A percentile compares a stretch with the other conserved stretches of the same genome.
Evolutionary conservation across 192 early-diverging fungal species (phyloP).

Genomic region (Chytriomyces hyalinus): DNA sequence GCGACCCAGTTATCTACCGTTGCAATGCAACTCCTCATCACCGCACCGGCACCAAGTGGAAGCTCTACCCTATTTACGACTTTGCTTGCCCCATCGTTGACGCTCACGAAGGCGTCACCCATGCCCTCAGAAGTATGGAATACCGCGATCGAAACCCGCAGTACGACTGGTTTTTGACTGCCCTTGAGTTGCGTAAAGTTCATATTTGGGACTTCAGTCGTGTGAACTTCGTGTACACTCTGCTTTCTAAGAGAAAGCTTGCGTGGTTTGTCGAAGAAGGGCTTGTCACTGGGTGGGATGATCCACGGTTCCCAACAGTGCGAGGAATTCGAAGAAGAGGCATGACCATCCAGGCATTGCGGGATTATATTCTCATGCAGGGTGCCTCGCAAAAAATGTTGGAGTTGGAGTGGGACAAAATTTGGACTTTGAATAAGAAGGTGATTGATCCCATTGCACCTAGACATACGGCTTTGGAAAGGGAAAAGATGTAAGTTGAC

Average conservation of each 20-base stretch:
- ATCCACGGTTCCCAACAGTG: constrained; percentile 65
- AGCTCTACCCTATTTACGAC: constrained; percentile 98
- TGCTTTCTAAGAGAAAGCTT: constrained; percentile 97
- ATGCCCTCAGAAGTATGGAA: constrained; percentile 96
- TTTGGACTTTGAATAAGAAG: constrained; percentile 97
- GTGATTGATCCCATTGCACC: constrained; percentile 95
- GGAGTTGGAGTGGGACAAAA: constrained; percentile 98
- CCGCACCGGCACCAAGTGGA: constrained; percentile 89
- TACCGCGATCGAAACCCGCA: constrained; percentile 97
- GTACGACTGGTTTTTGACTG: constrained; percentile 94
- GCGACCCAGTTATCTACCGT: constrained; percentile 97
- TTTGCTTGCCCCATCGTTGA: constrained; percentile 98
- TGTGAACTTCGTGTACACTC: constrained; percentile 96
- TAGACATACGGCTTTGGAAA: constrained; percentile 81
- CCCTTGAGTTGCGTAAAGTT: constrained; percentile 83
- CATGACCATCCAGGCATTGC: constrained; percentile 96
- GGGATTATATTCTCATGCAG: constrained; percentile 96
- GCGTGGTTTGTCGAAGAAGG: constrained; percentile 93
- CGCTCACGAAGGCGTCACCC: constrained; percentile 94
- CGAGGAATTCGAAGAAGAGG: constrained; percentile 90
- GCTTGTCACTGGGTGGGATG: constrained; percentile 72
- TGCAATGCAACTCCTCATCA: constrained; percentile 91
- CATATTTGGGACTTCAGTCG: constrained; percentile 94
- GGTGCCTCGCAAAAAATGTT: constrained; percentile 95
- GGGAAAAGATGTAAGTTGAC: constrained; percentile 65